phyloP scores from a whole-genome alignment of 176 grass and related monocot genomes.

The Phoenix dactylifera region DNA sequence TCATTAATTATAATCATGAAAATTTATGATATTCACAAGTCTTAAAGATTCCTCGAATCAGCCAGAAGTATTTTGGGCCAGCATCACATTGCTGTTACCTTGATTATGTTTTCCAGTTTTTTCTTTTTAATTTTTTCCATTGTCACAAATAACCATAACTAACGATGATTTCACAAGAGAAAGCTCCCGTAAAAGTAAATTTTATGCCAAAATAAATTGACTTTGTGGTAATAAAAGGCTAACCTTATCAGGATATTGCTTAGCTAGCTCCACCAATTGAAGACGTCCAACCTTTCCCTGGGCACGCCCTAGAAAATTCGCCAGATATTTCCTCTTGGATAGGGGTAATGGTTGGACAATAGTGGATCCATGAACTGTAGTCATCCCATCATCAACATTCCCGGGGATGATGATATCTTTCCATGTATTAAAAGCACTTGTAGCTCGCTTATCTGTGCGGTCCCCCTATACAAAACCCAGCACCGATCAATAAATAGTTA shows the following conservation, averaged over 20 bases:
- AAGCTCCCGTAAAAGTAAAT: neutral
- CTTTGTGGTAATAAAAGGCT: slow-evolving; percentile 19
- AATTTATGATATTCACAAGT: no score
- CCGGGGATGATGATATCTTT: slow-evolving; percentile 96
- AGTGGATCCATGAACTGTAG: slow-evolving; percentile 32
- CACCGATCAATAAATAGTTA: neutral
- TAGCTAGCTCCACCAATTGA: slow-evolving; percentile 71
- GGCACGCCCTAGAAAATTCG: slow-evolving; percentile 82
- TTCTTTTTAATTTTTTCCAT: no score
- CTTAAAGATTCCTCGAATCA: no score
- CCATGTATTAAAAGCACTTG: slow-evolving; percentile 93
- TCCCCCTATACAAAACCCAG: slow-evolving; percentile 51
- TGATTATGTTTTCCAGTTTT: no score
- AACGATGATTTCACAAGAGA: no score
- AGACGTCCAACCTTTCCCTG: slow-evolving; percentile 82
- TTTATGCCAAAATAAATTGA: slow-evolving; percentile 4
- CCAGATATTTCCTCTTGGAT: slow-evolving; percentile 67
- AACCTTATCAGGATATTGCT: slow-evolving; percentile 93
- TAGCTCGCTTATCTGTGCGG: slow-evolving; percentile 76
- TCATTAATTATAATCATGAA: no score
- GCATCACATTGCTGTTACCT: no score
- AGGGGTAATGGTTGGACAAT: slow-evolving; percentile 62
- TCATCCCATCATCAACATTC: slow-evolving; percentile 91
- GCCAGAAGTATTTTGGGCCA: no score
- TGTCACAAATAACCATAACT: no score